Evolutionary conservation across 2,329 filamentous ascomycete genomes (phyloP), one percentile per base, ranked within the genome.

Genomic region (Exophiala alcalophila): DNA sequence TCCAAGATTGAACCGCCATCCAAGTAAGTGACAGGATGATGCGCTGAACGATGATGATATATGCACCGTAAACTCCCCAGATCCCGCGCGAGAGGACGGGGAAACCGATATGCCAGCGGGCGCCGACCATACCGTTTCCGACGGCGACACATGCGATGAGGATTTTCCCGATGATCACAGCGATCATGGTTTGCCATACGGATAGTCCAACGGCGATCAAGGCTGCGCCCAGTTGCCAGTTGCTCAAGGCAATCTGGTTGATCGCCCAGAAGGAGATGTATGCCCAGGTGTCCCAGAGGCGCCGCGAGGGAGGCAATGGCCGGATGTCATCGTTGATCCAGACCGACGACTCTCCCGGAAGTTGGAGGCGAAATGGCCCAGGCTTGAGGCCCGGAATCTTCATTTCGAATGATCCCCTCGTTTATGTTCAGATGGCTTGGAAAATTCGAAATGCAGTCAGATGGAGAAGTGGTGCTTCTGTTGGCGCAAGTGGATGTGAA

Each of bases 51-150:
- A 72, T 59, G 11, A 61, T 58, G 20, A 71, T 54, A 46, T 65
- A 66, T 6, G 62, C 57, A 2, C 69, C 69, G 15, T 60, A 65
- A 47, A 68, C 59, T n/a, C 68, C 69, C 62, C 65, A 71, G 18
- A 66, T 57, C 16, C 60, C 58, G 8, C 68, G 59, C n/a, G 61
- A 61, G 5, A 63, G 57, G 9, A 72, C 65, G 0, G 68, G 62
- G 24, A 68, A 72, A 6, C 66, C 66, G 24, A 71, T 65, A 49
- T 70, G 67, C 54, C 63, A 68, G 34, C 61, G 55, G 5, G 65
- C 66, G 14, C 65, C 66, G 11, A 63, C 57, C 27, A 54, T 58
- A 21, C 65, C 65, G 31, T 63, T 65, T 18, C 57, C 49, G 20
- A 66, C 59, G 2, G 61, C 64, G 11, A 67, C 55, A n/a, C 55